Conservation (phyloP, 805 yeast genomes). For the Schizosaccharomyces pombe region DNA sequence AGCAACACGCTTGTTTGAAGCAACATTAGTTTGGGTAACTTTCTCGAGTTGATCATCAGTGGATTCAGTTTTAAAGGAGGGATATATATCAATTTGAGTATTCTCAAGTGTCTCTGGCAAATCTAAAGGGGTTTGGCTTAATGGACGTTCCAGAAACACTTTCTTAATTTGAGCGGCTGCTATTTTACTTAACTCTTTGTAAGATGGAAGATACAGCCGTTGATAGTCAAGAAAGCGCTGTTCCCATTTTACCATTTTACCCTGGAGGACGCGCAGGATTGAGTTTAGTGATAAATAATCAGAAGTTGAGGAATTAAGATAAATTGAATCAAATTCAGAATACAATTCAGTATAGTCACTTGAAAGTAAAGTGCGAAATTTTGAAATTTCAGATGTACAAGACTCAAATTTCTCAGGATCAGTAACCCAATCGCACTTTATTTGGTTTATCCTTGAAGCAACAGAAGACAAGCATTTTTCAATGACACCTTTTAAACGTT, state of each 20-base stretch:
- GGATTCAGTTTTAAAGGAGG: too few relatives aligned
- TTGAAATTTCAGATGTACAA: slow-evolving; percentile 36
- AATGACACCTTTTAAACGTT: slow-evolving; percentile 30
- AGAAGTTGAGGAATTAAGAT: slow-evolving; percentile 31
- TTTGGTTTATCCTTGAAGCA: slow-evolving; percentile 40
- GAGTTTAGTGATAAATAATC: slow-evolving; percentile 50
- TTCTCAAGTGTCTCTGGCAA: neutral
- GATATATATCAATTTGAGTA: neutral
- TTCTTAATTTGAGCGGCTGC: slow-evolving; percentile 70
- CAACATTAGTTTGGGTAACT: too few relatives aligned
- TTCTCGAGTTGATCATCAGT: too few relatives aligned
- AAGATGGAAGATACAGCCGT: slow-evolving; percentile 58
- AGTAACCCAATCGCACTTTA: slow-evolving; percentile 54
- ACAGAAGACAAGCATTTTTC: slow-evolving; percentile 50
- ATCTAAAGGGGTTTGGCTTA: neutral
- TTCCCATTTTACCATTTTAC: slow-evolving; percentile 72
- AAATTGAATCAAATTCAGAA: slow-evolving; percentile 27
- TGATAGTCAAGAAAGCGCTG: slow-evolving; percentile 60
- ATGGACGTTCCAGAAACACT: slow-evolving; percentile 30
- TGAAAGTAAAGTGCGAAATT: slow-evolving; percentile 29
- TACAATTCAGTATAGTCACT: slow-evolving; percentile 28
- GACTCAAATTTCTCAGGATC: slow-evolving; percentile 40
- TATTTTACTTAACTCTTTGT: slow-evolving; percentile 72
- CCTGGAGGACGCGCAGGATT: slow-evolving; percentile 49
- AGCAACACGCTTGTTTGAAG: too few relatives aligned